These are phyloP conservation scores for Trichoderma sp. DNA, from an alignment of 2,329 filamentous ascomycete genomes.

Conservation along the genomic window DNA sequence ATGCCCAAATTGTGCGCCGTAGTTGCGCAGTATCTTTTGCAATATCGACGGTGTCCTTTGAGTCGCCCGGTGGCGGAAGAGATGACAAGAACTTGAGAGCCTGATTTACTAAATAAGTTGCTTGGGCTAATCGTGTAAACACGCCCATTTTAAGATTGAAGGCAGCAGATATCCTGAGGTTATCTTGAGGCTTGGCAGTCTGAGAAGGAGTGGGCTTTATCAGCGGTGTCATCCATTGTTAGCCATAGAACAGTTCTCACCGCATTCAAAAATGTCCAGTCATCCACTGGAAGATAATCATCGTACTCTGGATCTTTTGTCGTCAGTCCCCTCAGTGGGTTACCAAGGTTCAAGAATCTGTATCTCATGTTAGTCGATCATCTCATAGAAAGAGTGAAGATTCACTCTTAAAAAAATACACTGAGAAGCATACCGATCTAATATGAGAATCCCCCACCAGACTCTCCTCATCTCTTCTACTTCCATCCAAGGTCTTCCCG, in stretches of 20 bases:
- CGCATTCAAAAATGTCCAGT: not conserved
- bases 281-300: not conserved
- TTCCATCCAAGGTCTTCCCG: not conserved
- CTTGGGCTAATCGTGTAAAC: not conserved
- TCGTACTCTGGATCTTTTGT: slow-evolving; percentile 2
- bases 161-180: not conserved
- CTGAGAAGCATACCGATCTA: not conserved
- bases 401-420: not conserved
- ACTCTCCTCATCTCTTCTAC: slow-evolving; percentile 3
- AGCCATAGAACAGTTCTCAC: not conserved
- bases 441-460: not conserved
- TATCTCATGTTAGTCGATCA: not conserved
- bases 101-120: not conserved
- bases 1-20: not conserved
- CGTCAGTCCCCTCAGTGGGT: not conserved
- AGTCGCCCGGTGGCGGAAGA: not conserved
- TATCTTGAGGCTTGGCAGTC: slow-evolving; percentile 5
- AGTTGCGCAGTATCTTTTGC: not conserved
- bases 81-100: not conserved
- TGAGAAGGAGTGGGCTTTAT: not conserved
- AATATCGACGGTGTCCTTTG: not conserved
- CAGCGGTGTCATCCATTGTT: accelerated
- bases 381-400: not conserved
- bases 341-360: not conserved
- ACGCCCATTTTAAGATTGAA: not conserved